Evolutionary conservation across 345 rosid genomes (phyloP).

Genomic region (Euphorbia peplus): DNA sequence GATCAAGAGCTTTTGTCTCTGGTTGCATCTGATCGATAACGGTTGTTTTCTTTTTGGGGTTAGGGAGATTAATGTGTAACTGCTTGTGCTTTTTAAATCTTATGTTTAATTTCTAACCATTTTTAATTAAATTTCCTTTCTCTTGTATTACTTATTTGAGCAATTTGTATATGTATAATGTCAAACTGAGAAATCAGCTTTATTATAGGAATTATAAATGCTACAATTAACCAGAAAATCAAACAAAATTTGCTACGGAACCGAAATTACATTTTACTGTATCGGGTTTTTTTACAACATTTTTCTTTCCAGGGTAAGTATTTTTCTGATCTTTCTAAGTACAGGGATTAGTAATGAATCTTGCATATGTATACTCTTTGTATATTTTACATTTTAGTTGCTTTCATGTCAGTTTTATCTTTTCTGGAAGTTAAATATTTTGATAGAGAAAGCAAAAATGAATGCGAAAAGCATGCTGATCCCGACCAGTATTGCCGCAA

Average conservation of each 20-base stretch:
- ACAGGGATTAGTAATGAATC: background rate
- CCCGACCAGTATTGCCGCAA: constrained; percentile 48
- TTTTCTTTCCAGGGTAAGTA: background rate
- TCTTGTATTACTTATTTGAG: background rate
- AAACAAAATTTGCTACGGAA: too few relatives aligned
- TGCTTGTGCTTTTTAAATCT: background rate
- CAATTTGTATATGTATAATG: background rate
- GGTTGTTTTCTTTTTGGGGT: background rate
- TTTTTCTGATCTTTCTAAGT: background rate
- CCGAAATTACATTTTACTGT: too few relatives aligned
- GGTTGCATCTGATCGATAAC: background rate
- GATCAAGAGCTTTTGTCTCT: background rate
- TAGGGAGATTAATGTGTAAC: background rate
- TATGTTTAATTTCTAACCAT: background rate
- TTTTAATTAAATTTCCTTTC: background rate
- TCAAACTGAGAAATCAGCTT: background rate
- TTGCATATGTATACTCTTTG: background rate
- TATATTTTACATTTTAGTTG: background rate
- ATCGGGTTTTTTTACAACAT: background rate
- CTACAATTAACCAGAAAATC: too few relatives aligned
- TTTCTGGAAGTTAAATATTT: constrained; percentile 76
- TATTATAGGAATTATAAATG: too few relatives aligned
- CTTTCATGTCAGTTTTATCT: constrained; percentile 27
- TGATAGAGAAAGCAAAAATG: constrained; percentile 76
- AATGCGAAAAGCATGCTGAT: constrained; percentile 51